phyloP scores from a whole-genome alignment of 164 flowering plant species.

The Kalanchoe fedtschenkoi region DNA sequence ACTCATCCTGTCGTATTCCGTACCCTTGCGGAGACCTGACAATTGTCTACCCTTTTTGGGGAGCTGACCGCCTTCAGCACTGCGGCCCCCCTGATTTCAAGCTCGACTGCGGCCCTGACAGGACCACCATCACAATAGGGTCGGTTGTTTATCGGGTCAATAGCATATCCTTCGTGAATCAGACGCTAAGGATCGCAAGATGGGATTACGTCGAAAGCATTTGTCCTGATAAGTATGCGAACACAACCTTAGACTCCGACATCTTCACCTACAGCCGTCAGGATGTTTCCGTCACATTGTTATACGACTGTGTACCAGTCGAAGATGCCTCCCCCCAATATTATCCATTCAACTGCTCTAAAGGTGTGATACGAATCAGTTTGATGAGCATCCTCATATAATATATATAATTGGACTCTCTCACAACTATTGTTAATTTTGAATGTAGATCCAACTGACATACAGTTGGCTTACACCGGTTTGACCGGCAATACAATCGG shows the following conservation, averaged over 20 bases:
- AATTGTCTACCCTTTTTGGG: slow-evolving; percentile 10
- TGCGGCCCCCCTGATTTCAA: slow-evolving; percentile 9
- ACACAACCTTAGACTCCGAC: slow-evolving; percentile 5
- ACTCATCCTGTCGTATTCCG: not conserved
- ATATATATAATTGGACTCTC: too few species aligned
- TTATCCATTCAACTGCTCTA: not conserved
- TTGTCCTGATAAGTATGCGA: not conserved
- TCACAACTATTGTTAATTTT: too few species aligned
- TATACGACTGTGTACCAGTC: slow-evolving; percentile 9
- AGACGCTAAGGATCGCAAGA: slow-evolving; percentile 7
- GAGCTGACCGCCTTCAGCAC: not conserved
- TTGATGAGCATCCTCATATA: too few species aligned
- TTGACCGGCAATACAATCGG: not conserved
- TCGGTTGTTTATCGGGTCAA: slow-evolving; percentile 3
- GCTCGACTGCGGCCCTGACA: slow-evolving; percentile 2
- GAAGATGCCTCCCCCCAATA: not conserved
- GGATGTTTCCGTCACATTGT: not conserved
- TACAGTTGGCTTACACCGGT: not conserved
- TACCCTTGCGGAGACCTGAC: slow-evolving; percentile 8
- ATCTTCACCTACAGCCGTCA: not conserved
- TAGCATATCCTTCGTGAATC: not conserved
- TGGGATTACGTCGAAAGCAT: not conserved
- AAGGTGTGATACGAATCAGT: too few species aligned
- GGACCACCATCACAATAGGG: slow-evolving; percentile 4
- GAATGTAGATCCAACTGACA: too few species aligned